Percentiles rank a stretch among this genome's conserved stretches.
These are phyloP conservation scores for Geotrichum citri-aurantii DNA, from an alignment of 1,139 yeast species.

Conservation along the genomic window DNA sequence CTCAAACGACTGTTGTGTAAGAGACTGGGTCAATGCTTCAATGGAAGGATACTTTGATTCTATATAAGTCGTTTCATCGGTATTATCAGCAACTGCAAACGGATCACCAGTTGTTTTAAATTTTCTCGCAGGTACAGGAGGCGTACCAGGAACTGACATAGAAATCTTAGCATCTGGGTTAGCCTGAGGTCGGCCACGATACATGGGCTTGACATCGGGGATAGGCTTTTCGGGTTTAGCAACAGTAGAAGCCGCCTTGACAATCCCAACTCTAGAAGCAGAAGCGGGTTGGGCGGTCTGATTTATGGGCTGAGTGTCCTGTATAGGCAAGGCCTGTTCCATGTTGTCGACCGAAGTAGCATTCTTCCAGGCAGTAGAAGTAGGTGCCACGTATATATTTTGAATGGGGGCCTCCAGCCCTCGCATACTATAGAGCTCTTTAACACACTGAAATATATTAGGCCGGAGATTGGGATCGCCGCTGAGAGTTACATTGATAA, in stretches of 20 bases:
- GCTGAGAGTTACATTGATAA: constrained; percentile 70
- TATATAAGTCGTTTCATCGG: constrained; percentile 22
- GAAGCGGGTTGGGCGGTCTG: neutral
- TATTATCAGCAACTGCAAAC: constrained; percentile 11
- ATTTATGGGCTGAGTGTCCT: neutral
- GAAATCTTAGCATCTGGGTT: neutral
- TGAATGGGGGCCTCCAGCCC: constrained; percentile 49
- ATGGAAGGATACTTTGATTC: constrained; percentile 34
- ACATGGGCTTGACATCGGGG: constrained; percentile 17
- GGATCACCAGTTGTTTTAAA: constrained; percentile 6
- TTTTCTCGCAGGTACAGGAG: neutral
- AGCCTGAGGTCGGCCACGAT: constrained; percentile 16
- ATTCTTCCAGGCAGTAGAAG: constrained; percentile 17
- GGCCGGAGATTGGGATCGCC: constrained; percentile 82
- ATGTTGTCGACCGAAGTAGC: constrained; percentile 19
- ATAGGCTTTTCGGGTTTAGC: constrained; percentile 3
- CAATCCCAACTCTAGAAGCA: constrained; percentile 4
- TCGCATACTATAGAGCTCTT: constrained; percentile 59
- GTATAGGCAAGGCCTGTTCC: constrained; percentile 5
- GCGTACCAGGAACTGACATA: neutral
- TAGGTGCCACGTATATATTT: constrained; percentile 25
- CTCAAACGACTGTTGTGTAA: constrained; percentile 25
- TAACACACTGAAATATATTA: constrained; percentile 74
- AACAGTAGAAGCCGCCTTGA: neutral
- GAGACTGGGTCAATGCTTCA: constrained; percentile 32